A percentile compares a stretch with the other conserved stretches of the same genome.
phyloP scores from a whole-genome alignment of 768 basidiomycete genomes.

The Phylloporus sp. region DNA sequence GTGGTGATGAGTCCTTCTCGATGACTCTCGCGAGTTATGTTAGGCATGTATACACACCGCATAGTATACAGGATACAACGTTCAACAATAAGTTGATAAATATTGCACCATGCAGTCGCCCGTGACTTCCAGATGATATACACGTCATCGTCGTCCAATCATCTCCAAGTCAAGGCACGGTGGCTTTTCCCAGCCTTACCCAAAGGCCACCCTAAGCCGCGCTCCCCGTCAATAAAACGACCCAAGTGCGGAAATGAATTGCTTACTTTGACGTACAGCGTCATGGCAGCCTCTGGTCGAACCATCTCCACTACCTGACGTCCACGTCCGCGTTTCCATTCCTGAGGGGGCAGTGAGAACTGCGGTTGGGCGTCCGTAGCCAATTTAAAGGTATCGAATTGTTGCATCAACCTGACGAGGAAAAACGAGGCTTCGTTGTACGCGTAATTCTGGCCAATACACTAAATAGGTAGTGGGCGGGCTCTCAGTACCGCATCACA shows the following conservation, averaged over 20 bases:
- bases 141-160: too few species aligned
- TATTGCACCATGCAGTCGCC: background rate
- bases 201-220: conserved; percentile 50
- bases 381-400: conserved; percentile 54
- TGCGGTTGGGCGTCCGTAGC: conserved; percentile 57
- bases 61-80: conserved; percentile 6
- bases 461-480: conserved; percentile 36
- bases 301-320: conserved; percentile 54
- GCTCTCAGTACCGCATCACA: conserved; percentile 10
- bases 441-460: conserved; percentile 69
- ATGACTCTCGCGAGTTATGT: background rate
- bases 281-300: conserved; percentile 60
- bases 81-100: conserved; percentile 18
- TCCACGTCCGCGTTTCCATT: conserved; percentile 44
- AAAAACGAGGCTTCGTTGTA: conserved; percentile 75
- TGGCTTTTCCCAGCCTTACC: conserved; percentile 41
- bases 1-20: background rate
- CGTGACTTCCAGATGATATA: background rate
- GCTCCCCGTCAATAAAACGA: conserved; percentile 2
- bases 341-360: conserved; percentile 55
- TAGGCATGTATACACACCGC: conserved; percentile 7
- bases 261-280: conserved; percentile 60
- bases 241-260: conserved; percentile 6
- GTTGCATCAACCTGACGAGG: conserved; percentile 61
- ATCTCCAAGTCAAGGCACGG: conserved; percentile 8